These are phyloP conservation scores for Xylaria sp. DNA, from an alignment of 2,329 filamentous ascomycete species.

Conservation along the genomic window DNA sequence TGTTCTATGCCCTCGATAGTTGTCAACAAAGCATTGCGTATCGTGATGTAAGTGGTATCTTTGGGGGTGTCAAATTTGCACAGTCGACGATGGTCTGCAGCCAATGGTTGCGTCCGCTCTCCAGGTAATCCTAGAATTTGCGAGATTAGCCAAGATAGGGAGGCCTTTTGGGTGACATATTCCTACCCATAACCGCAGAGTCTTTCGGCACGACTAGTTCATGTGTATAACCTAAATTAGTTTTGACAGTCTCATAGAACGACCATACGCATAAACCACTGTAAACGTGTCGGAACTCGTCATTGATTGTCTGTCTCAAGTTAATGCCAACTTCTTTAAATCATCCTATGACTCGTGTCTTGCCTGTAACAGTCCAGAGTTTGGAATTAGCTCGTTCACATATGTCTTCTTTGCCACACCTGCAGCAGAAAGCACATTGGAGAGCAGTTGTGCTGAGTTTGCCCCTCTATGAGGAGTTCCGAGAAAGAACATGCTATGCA, in stretches of 20 bases:
- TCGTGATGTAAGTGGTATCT: slow-evolving; percentile 30
- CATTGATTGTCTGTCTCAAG: slow-evolving; percentile 30
- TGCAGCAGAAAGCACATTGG: slow-evolving; percentile 19
- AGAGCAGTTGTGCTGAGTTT: slow-evolving; percentile 26
- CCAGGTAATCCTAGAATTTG: slow-evolving; percentile 20
- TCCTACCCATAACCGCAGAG: slow-evolving; percentile 29
- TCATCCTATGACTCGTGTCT: neutral
- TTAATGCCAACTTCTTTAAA: neutral
- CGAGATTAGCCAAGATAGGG: neutral
- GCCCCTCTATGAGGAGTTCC: slow-evolving; percentile 34
- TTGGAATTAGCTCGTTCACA: slow-evolving; percentile 30
- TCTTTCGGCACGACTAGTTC: slow-evolving; percentile 34
- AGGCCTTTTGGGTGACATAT: neutral
- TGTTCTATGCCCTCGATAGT: slow-evolving; percentile 26
- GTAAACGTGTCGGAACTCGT: slow-evolving; percentile 35
- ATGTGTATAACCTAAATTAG: slow-evolving; percentile 14
- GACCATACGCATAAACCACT: slow-evolving; percentile 31
- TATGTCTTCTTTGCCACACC: slow-evolving; percentile 29
- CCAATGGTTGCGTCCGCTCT: slow-evolving; percentile 28
- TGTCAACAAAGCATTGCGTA: slow-evolving; percentile 21
- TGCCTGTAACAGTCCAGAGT: slow-evolving; percentile 4
- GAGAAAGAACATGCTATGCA: slow-evolving; percentile 36
- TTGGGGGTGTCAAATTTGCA: slow-evolving; percentile 31
- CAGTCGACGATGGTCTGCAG: slow-evolving; percentile 33
- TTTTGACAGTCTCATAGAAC: slow-evolving; percentile 35